These are phyloP conservation scores for Phytophthora vignae DNA, from an alignment of 352 stramenopile species.

Conservation along the genomic window DNA sequence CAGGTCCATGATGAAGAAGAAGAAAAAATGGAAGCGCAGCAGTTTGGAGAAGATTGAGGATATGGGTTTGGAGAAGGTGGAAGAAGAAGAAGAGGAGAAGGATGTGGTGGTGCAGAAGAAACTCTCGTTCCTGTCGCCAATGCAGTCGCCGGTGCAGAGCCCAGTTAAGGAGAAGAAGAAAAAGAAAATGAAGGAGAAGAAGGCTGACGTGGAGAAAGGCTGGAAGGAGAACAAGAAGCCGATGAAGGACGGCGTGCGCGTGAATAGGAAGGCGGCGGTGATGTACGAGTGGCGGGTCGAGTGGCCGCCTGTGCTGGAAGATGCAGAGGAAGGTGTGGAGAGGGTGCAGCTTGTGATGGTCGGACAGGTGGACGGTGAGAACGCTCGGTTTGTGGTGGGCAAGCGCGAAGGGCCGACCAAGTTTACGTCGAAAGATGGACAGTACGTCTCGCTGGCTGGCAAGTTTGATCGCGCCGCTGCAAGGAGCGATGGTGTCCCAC, in stretches of 20 bases:
- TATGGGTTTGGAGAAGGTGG: no score
- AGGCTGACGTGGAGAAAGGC: not conserved
- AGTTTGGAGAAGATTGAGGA: constrained; percentile 34
- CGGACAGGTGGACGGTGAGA: constrained; percentile 38
- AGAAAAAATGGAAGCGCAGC: constrained; percentile 16
- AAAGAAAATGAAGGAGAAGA: not conserved
- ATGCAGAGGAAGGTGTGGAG: not conserved
- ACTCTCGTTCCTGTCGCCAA: constrained; percentile 27
- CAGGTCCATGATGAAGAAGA: constrained; percentile 28
- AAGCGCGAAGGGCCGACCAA: constrained; percentile 48
- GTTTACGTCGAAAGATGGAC: constrained; percentile 52
- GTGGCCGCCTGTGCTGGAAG: constrained; percentile 35
- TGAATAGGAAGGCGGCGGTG: constrained; percentile 20
- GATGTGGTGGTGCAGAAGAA: constrained; percentile 51
- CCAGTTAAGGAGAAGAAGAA: constrained; percentile 17
- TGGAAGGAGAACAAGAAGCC: not conserved
- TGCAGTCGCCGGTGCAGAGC: not conserved
- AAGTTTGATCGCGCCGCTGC: constrained; percentile 51
- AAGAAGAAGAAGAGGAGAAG: constrained; percentile 21
- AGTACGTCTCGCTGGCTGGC: constrained; percentile 54
- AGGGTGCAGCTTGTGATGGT: constrained; percentile 46
- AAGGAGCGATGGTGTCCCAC: constrained; percentile 42
- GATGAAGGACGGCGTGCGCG: not conserved
- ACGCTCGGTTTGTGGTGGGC: constrained; percentile 42
- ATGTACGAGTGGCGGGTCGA: constrained; percentile 40